These are phyloP conservation scores for Fusarium pininemorale DNA, from an alignment of 2,329 filamentous ascomycete species.

Conservation along the genomic window DNA sequence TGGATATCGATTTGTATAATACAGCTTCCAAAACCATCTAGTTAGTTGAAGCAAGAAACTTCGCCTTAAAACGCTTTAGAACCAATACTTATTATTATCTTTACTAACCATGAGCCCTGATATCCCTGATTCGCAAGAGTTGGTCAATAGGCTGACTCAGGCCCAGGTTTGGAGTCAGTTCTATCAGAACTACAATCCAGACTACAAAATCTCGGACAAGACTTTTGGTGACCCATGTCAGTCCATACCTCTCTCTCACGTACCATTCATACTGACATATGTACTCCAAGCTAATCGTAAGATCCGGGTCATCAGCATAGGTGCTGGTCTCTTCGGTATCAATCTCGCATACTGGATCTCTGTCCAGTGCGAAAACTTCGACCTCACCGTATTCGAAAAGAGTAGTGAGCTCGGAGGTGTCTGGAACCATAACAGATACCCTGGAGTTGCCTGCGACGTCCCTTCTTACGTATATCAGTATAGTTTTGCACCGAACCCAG, in stretches of 20 bases:
- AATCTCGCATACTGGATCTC: neutral
- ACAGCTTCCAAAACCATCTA: neutral
- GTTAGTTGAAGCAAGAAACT: neutral
- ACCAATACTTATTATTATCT: neutral
- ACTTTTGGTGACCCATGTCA: neutral
- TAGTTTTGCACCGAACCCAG: neutral
- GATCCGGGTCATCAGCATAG: neutral
- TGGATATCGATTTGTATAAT: rapidly evolving
- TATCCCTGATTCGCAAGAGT: neutral
- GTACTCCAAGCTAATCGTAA: neutral
- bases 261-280: neutral
- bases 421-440: neutral
- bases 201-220: neutral
- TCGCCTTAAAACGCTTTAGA: rapidly evolving
- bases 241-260: neutral
- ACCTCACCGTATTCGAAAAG: neutral
- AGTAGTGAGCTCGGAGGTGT: neutral
- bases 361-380: neutral
- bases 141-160: neutral
- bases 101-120: neutral
- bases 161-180: neutral
- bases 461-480: neutral
- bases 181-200: neutral
- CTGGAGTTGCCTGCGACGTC: neutral
- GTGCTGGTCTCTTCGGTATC: neutral